phyloP scores from a whole-genome alignment of 495 filamentous ascomycete species.

The Penicillium nucicola region DNA sequence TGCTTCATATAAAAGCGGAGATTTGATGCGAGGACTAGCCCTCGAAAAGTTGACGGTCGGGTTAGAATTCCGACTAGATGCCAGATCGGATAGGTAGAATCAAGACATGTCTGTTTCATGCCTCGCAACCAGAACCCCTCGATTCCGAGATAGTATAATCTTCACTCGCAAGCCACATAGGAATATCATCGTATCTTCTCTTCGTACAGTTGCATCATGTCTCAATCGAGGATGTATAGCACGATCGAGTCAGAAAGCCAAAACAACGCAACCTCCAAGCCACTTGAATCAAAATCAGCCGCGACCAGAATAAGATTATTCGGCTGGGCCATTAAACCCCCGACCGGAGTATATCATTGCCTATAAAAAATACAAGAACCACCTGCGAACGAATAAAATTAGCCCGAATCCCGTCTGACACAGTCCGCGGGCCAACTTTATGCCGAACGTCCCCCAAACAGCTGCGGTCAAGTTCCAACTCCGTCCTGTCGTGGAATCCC shows the following conservation, averaged over 20 bases:
- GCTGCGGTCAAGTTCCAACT: not conserved
- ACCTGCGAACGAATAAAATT: not conserved
- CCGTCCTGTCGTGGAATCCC: not conserved
- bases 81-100: not conserved
- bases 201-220: too few relatives aligned
- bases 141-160: not conserved
- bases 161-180: too few relatives aligned
- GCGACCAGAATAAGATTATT: not conserved
- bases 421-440: conserved; percentile 7
- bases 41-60: not conserved
- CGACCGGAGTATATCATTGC: not conserved
- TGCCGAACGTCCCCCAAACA: conserved; percentile 5
- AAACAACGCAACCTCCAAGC: too few relatives aligned
- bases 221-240: too few relatives aligned
- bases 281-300: not conserved
- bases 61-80: not conserved
- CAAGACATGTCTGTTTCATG: not conserved
- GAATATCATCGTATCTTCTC: too few relatives aligned
- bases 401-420: conserved; percentile 9
- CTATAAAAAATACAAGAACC: not conserved
- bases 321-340: not conserved
- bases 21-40: not conserved
- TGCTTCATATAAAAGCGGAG: not conserved
- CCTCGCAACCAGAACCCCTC: not conserved
- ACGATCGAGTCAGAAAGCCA: too few relatives aligned